Percentiles rank a stretch among this genome's conserved stretches.
These are phyloP conservation scores for Phyllosticta capitalensis DNA, from an alignment of 2,329 filamentous ascomycete genomes.

Conservation along the genomic window DNA sequence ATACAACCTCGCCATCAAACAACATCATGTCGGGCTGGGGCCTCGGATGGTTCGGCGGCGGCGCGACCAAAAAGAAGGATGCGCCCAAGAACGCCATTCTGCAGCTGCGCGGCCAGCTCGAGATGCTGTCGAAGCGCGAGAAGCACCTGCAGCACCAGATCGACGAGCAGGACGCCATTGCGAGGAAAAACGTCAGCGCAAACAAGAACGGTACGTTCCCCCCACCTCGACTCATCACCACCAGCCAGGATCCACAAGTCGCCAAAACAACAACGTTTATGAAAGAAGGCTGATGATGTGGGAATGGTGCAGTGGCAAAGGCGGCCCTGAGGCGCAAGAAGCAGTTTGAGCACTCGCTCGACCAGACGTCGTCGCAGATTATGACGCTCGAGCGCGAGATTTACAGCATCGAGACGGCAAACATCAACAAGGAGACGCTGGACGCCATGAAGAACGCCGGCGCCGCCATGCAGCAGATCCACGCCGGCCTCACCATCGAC, in stretches of 20 bases:
- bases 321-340: constrained; percentile 90
- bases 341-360: constrained; percentile 79
- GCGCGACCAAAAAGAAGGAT: constrained; percentile 80
- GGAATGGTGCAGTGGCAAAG: constrained; percentile 61
- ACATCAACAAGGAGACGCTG: constrained; percentile 96
- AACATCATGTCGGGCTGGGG: constrained; percentile 36
- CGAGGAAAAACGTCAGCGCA: constrained; percentile 74
- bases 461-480: constrained; percentile 85
- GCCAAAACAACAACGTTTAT: no score
- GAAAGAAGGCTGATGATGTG: no score
- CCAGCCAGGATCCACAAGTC: no score
- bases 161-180: constrained; percentile 80
- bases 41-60: constrained; percentile 77
- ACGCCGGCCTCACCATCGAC: constrained; percentile 81
- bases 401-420: constrained; percentile 92
- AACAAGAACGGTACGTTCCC: constrained; percentile 73
- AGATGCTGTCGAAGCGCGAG: constrained; percentile 97
- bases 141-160: constrained; percentile 85
- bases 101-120: constrained; percentile 74
- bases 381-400: constrained; percentile 90
- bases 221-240: background rate
- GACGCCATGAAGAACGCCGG: constrained; percentile 85
- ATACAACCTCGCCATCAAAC: no score
- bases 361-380: constrained; percentile 85
- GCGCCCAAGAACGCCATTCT: constrained; percentile 95